These are phyloP conservation scores for Aureobasidium lini DNA, from an alignment of 2,329 filamentous ascomycete species.

Conservation along the genomic window DNA sequence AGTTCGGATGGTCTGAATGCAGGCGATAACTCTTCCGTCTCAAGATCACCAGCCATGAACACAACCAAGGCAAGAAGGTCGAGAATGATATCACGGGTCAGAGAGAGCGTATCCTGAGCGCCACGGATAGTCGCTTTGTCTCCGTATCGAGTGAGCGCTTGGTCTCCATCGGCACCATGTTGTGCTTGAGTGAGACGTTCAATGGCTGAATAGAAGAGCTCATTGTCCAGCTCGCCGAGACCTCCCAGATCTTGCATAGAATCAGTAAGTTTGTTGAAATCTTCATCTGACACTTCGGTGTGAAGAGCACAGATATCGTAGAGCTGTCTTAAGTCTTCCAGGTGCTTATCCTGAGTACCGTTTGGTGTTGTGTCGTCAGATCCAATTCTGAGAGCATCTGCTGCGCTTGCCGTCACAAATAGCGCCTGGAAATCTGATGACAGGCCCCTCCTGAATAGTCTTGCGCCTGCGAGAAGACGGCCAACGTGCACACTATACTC, in stretches of 20 bases:
- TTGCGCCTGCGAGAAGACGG: slow-evolving; percentile 19
- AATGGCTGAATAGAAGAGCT: slow-evolving; percentile 46
- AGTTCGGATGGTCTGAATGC: slow-evolving; percentile 58
- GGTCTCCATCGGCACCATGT: slow-evolving; percentile 33
- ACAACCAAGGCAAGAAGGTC: slow-evolving; percentile 76
- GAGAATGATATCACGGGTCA: slow-evolving; percentile 67
- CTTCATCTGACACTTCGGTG: slow-evolving; percentile 73
- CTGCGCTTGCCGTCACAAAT: slow-evolving; percentile 40
- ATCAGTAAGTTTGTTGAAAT: slow-evolving; percentile 62
- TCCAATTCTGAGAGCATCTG: slow-evolving; percentile 12
- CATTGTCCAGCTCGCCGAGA: slow-evolving; percentile 42
- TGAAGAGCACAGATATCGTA: slow-evolving; percentile 73
- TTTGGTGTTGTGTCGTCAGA: slow-evolving; percentile 1
- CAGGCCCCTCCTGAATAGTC: slow-evolving; percentile 19
- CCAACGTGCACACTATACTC: slow-evolving; percentile 14
- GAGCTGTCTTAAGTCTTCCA: slow-evolving; percentile 47
- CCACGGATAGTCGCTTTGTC: slow-evolving; percentile 66
- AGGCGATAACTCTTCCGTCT: slow-evolving; percentile 60
- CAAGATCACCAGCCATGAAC: slow-evolving; percentile 78
- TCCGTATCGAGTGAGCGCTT: slow-evolving; percentile 64
- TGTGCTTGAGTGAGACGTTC: slow-evolving; percentile 36
- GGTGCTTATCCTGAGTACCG: slow-evolving; percentile 12
- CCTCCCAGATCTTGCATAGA: slow-evolving; percentile 59
- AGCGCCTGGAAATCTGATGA: slow-evolving; percentile 19
- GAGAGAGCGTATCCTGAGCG: slow-evolving; percentile 67